Percentiles rank a stretch among this genome's conserved stretches.
These are phyloP conservation scores for Gliomastix tumulicola DNA, from an alignment of 2,329 filamentous ascomycete genomes.

Conservation along the genomic window DNA sequence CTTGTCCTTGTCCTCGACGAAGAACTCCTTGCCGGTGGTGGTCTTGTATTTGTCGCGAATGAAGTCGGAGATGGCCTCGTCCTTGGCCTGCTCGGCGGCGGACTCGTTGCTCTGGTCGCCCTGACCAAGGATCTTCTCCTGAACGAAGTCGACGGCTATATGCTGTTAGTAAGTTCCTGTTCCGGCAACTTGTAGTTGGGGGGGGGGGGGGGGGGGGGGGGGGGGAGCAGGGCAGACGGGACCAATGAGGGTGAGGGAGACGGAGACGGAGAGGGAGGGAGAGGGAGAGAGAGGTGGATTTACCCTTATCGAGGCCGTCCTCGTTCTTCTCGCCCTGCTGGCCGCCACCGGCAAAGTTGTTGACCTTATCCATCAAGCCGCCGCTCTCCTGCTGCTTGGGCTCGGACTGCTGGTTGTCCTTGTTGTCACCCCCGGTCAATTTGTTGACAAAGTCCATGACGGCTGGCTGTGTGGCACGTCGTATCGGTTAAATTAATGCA, in stretches of 20 bases:
- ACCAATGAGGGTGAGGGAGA: conserved; percentile 2
- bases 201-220: no score
- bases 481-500: background rate
- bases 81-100: conserved; percentile 76
- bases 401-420: conserved; percentile 16
- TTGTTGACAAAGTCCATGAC: conserved; percentile 51
- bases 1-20: conserved; percentile 61
- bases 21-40: conserved; percentile 60
- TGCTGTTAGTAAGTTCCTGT: no score
- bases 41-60: conserved; percentile 66
- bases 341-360: conserved; percentile 66
- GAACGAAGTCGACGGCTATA: conserved; percentile 71
- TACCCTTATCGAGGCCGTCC: conserved; percentile 76
- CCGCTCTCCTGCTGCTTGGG: conserved; percentile 21
- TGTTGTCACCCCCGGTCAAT: conserved; percentile 30
- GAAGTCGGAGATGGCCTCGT: conserved; percentile 69
- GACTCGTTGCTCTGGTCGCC: conserved; percentile 66
- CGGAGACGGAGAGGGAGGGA: background rate
- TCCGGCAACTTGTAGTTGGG: no score
- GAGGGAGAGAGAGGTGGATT: background rate
- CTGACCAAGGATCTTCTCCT: conserved; percentile 65
- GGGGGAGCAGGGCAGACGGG: no score
- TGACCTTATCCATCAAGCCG: conserved; percentile 63
- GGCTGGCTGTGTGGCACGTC: background rate
- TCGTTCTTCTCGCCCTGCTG: conserved; percentile 73